Conservation (phyloP, 495 filamentous ascomycete species). For the Aspergillus affinis region DNA sequence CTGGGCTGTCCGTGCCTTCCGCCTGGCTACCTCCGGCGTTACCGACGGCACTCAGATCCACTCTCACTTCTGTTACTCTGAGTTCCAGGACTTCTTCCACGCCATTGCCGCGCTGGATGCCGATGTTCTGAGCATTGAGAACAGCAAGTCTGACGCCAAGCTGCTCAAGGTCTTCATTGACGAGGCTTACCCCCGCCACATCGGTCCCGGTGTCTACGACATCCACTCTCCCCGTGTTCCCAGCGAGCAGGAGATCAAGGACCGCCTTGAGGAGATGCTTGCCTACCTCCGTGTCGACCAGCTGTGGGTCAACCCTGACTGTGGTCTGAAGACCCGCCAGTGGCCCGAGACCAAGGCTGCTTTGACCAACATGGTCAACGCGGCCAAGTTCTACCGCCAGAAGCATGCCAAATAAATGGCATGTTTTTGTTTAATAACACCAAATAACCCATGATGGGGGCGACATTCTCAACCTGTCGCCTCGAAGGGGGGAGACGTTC, state of each 20-base stretch:
- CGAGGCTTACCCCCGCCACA: conserved; percentile 93
- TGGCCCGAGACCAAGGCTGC: conserved; percentile 96
- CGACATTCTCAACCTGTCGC: conserved; percentile 47
- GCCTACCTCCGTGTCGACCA: conserved; percentile 89
- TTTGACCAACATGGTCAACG: conserved; percentile 88
- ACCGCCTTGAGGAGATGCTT: conserved; percentile 95
- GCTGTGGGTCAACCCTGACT: conserved; percentile 99
- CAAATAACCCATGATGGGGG: conserved; percentile 25
- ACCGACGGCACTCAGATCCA: conserved; percentile 96
- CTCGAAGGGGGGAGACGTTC: conserved; percentile 29
- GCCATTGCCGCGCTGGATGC: conserved; percentile 97
- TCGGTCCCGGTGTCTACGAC: conserved; percentile 99
- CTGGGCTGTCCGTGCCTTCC: conserved; percentile 98
- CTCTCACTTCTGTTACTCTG: conserved; percentile 99
- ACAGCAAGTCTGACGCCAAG: conserved; percentile 99
- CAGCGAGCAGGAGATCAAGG: conserved; percentile 93
- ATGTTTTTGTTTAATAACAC: conserved; percentile 15
- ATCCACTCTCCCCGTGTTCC: conserved; percentile 99
- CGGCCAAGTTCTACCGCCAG: conserved; percentile 91
- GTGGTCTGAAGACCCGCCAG: conserved; percentile 95
- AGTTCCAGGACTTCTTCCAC: conserved; percentile 99
- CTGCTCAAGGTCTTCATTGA: conserved; percentile 97
- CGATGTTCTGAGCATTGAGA: conserved; percentile 98
- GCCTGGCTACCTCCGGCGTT: conserved; percentile 86
- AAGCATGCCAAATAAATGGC: conserved; percentile 66